Percentiles rank a stretch among this genome's conserved stretches.
These are phyloP conservation scores for Cladosporium velox DNA, from an alignment of 2,329 filamentous ascomycete species.

Conservation along the genomic window DNA sequence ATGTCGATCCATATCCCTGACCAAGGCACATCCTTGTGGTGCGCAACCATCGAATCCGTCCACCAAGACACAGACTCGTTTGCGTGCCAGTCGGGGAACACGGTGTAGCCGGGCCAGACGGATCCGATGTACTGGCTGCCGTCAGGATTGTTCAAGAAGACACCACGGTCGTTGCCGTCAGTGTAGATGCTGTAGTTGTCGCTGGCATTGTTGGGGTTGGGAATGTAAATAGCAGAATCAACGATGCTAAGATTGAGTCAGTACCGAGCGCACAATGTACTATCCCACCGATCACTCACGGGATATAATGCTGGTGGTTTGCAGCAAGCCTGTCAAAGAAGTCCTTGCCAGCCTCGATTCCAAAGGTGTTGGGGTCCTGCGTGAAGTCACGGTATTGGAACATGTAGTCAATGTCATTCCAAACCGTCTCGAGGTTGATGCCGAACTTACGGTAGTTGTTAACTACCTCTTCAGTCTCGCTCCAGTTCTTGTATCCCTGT, in stretches of 20 bases:
- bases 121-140: slow-evolving; percentile 45
- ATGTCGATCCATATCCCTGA: slow-evolving; percentile 64
- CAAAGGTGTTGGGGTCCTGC: slow-evolving; percentile 56
- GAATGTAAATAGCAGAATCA: slow-evolving; percentile 68
- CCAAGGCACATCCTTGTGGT: slow-evolving; percentile 56
- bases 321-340: slow-evolving; percentile 57
- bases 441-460: slow-evolving; percentile 55
- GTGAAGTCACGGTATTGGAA: slow-evolving; percentile 62
- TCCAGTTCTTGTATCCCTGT: slow-evolving; percentile 71
- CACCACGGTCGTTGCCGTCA: slow-evolving; percentile 36
- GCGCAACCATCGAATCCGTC: slow-evolving; percentile 55
- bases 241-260: slow-evolving; percentile 47
- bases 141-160: slow-evolving; percentile 41
- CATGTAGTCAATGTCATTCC: slow-evolving; percentile 57
- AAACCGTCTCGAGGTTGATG: slow-evolving; percentile 58
- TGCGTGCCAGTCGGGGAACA: slow-evolving; percentile 63
- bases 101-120: slow-evolving; percentile 52
- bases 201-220: slow-evolving; percentile 67
- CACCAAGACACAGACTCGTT: slow-evolving; percentile 62
- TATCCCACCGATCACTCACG: slow-evolving; percentile 27
- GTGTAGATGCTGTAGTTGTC: slow-evolving; percentile 58
- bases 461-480: slow-evolving; percentile 61
- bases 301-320: slow-evolving; percentile 59
- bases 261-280: background rate
- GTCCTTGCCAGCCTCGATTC: slow-evolving; percentile 50